Percentiles rank a stretch among this genome's conserved stretches.
Evolutionary conservation across 2,329 filamentous ascomycete genomes (phyloP).

Genomic region (Colletotrichum endophyticum): DNA sequence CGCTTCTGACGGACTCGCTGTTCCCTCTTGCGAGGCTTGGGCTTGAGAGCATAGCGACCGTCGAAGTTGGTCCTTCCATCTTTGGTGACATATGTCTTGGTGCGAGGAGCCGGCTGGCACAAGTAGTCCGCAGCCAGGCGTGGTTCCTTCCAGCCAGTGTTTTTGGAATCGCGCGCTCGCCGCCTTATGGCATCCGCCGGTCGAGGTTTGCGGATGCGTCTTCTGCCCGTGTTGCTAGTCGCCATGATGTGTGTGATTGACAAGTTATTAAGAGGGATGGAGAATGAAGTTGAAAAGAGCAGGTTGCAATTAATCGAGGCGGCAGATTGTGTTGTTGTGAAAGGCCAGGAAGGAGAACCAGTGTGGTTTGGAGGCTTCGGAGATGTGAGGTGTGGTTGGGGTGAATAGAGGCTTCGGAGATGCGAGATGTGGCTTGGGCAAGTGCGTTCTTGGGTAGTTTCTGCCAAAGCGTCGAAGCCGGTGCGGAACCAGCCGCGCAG

Average conservation of each 20-base stretch:
- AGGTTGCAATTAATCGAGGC: background rate
- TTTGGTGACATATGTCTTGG: background rate
- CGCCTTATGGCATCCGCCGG: background rate
- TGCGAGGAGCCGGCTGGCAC: background rate
- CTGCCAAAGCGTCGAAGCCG: background rate
- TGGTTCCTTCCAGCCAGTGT: slow-evolving; percentile 5
- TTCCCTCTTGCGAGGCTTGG: background rate
- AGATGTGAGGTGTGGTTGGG: background rate
- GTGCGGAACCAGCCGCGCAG: background rate
- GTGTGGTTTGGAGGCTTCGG: background rate
- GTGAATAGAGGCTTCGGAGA: background rate
- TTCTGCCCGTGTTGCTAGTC: background rate
- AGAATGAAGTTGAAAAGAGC: background rate
- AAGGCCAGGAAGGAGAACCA: background rate
- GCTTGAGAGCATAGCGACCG: background rate
- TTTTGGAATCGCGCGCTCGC: background rate
- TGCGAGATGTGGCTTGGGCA: background rate
- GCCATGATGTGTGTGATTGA: background rate
- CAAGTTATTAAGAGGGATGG: background rate
- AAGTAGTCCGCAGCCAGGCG: slow-evolving; percentile 6
- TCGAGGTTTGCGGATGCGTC: background rate
- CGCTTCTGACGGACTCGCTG: background rate
- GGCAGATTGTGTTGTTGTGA: background rate
- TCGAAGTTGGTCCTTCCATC: slow-evolving; percentile 4
- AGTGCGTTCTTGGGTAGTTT: background rate